phyloP scores from a whole-genome alignment of 352 stramenopile species.

The Globisporangium polare region DNA sequence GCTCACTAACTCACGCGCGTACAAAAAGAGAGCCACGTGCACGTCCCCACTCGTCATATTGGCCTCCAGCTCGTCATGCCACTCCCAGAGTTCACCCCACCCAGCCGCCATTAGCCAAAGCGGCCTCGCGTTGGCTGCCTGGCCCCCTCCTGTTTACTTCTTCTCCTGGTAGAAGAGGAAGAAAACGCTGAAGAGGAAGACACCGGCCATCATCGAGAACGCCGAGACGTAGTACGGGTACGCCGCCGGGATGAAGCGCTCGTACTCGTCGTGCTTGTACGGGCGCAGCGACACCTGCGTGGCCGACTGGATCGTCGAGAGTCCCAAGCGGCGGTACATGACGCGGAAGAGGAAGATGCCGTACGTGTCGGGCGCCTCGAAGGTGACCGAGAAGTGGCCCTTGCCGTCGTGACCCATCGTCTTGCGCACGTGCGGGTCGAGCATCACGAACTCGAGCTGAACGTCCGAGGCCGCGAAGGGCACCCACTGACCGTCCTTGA shows the following conservation, averaged over 20 bases:
- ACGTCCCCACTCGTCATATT: too few species aligned
- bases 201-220: conserved; percentile 89
- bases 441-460: conserved; percentile 95
- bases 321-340: conserved; percentile 85
- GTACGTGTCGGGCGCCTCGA: conserved; percentile 90
- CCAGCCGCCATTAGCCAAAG: too few species aligned
- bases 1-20: too few species aligned
- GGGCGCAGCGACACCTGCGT: conserved; percentile 91
- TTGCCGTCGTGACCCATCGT: conserved; percentile 71
- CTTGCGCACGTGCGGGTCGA: conserved; percentile 90
- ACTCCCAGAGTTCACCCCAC: neutral
- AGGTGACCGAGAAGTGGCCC: conserved; percentile 80
- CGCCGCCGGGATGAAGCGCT: conserved; percentile 90
- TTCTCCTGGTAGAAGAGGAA: conserved; percentile 89
- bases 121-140: neutral
- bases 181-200: conserved; percentile 88
- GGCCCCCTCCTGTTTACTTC: conserved; percentile 9
- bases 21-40: too few species aligned
- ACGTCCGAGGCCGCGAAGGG: conserved; percentile 80
- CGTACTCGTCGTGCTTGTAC: conserved; percentile 96
- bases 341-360: conserved; percentile 94
- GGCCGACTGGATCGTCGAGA: conserved; percentile 83
- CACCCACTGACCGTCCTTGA: conserved; percentile 69
- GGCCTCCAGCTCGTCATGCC: neutral
- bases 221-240: conserved; percentile 91